Percentiles rank a stretch among this genome's conserved stretches.
phyloP scores from a whole-genome alignment of 306 rosid genomes.

The Rosa persica region DNA sequence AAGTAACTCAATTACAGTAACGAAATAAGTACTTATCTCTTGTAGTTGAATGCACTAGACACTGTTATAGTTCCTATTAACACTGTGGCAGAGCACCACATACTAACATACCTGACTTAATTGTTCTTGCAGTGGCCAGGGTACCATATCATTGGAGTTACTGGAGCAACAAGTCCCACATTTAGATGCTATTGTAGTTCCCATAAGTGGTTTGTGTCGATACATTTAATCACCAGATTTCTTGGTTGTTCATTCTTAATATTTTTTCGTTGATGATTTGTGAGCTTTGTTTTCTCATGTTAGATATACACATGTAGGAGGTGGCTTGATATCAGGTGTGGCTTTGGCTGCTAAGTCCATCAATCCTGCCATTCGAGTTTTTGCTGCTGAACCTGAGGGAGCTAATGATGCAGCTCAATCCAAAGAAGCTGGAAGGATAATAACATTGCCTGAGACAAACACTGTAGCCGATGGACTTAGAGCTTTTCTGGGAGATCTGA shows the following conservation, averaged over 20 bases:
- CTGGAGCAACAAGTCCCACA: slow-evolving; percentile 85
- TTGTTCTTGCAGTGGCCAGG: slow-evolving; percentile 83
- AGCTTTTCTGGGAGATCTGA: slow-evolving; percentile 75
- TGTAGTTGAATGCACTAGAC: slow-evolving; percentile 5
- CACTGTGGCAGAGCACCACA: not conserved
- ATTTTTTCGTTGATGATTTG: not conserved
- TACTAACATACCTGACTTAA: not conserved
- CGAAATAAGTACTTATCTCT: slow-evolving; percentile 11
- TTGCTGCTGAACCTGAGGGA: slow-evolving; percentile 88
- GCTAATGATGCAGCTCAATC: slow-evolving; percentile 91
- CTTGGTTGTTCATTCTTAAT: not conserved
- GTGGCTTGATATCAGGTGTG: slow-evolving; percentile 87
- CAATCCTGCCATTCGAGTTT: slow-evolving; percentile 64
- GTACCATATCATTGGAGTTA: slow-evolving; percentile 81
- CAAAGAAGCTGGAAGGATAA: slow-evolving; percentile 79
- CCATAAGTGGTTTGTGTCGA: slow-evolving; percentile 78
- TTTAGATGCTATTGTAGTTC: slow-evolving; percentile 67
- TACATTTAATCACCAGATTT: slow-evolving; percentile 10
- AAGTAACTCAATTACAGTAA: not conserved
- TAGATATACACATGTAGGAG: slow-evolving; percentile 53
- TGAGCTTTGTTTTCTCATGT: slow-evolving; percentile 8
- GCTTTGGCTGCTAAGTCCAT: slow-evolving; percentile 91
- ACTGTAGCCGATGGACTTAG: slow-evolving; percentile 92
- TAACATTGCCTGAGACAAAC: slow-evolving; percentile 67
- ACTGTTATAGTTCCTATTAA: not conserved